phyloP scores from a whole-genome alignment of 73 alveolate genomes.

The Tetrahymena malaccensis region DNA sequence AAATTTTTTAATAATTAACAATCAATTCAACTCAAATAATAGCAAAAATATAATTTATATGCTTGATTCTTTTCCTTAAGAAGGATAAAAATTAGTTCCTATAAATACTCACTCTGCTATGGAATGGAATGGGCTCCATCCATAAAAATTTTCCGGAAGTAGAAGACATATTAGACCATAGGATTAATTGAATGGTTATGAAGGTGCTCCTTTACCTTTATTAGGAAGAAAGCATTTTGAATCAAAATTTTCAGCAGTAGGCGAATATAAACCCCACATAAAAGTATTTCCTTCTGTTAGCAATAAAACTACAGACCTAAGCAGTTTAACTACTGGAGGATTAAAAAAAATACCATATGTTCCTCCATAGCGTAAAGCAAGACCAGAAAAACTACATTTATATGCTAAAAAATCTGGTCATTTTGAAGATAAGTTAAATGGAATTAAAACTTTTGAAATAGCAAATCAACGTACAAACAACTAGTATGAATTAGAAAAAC shows the following conservation, averaged over 20 bases:
- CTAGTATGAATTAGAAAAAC: conserved; percentile 26
- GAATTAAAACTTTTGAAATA: conserved; percentile 27
- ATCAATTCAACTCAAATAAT: background rate
- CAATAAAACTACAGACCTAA: background rate
- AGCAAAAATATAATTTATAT: background rate
- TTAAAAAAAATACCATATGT: background rate
- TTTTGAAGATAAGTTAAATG: conserved; percentile 18
- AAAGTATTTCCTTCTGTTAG: background rate
- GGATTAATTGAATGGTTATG: background rate
- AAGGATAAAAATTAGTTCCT: background rate
- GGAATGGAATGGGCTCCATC: background rate
- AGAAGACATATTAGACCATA: background rate
- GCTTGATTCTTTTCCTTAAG: background rate
- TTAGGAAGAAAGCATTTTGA: background rate
- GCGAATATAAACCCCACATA: background rate
- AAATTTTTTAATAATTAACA: background rate
- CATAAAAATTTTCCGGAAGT: background rate
- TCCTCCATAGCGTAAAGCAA: conserved; percentile 9
- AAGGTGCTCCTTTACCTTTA: background rate
- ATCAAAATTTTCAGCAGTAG: background rate
- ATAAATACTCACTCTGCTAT: background rate
- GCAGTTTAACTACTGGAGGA: background rate
- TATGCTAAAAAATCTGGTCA: conserved; percentile 18
- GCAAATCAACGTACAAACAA: conserved; percentile 28
- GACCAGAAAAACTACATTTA: conserved; percentile 33